These are phyloP conservation scores for Fraxinus xanthoxyloides DNA, from an alignment of 305 asterid species.

Conservation along the genomic window DNA sequence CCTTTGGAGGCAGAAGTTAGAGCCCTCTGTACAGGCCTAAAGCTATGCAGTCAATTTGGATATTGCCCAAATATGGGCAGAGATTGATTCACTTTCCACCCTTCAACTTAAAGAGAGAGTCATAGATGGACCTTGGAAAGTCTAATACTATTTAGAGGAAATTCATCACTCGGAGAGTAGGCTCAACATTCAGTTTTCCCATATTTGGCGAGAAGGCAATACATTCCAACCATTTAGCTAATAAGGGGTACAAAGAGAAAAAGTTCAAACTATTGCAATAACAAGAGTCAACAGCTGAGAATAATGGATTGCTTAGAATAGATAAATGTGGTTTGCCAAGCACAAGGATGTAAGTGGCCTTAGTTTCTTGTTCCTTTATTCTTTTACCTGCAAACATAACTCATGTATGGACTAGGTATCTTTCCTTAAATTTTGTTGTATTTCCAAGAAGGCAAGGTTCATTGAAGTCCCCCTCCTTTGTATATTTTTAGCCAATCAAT, in stretches of 20 bases:
- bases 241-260: not conserved
- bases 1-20: not conserved
- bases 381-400: not conserved
- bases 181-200: not conserved
- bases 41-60: not conserved
- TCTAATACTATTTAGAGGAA: not conserved
- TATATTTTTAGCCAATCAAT: not conserved
- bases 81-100: not conserved
- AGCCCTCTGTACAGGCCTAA: not conserved
- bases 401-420: not conserved
- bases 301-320: not conserved
- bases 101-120: not conserved
- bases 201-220: not conserved
- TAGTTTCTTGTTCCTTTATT: not conserved
- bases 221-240: not conserved
- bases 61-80: not conserved
- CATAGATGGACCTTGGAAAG: not conserved
- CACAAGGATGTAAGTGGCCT: not conserved
- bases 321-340: not conserved
- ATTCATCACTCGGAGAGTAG: not conserved
- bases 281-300: not conserved
- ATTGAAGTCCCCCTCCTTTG: not conserved
- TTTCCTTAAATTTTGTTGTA: not conserved
- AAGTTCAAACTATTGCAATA: not conserved
- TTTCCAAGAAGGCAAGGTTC: not conserved